These are phyloP conservation scores for Panaeolus cyanescens DNA, from an alignment of 768 basidiomycete species.

Conservation along the genomic window DNA sequence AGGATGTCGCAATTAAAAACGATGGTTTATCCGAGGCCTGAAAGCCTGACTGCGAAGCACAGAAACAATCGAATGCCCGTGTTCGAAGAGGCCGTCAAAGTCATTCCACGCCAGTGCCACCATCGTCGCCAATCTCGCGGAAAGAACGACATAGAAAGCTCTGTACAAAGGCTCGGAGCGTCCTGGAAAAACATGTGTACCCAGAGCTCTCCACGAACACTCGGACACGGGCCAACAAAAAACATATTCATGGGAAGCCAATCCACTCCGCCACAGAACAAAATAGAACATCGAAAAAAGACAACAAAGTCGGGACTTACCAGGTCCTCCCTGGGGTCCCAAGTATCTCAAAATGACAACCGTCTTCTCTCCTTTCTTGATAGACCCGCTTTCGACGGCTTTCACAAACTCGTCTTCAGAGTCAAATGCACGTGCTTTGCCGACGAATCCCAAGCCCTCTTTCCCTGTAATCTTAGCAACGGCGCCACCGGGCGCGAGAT, in stretches of 20 bases:
- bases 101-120: constrained; percentile 1
- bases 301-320: constrained; percentile 42
- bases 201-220: neutral
- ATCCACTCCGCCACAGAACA: neutral
- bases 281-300: constrained; percentile 6
- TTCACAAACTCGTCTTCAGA: constrained; percentile 84
- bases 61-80: neutral
- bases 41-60: neutral
- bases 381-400: constrained; percentile 85
- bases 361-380: constrained; percentile 96
- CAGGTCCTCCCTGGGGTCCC: constrained; percentile 95
- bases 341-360: constrained; percentile 95
- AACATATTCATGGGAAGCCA: neutral
- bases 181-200: constrained; percentile 1
- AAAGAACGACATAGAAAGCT: too few species aligned
- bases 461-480: constrained; percentile 97
- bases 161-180: neutral
- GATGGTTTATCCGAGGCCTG: neutral
- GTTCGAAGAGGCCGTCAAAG: too few species aligned
- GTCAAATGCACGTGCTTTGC: constrained; percentile 93
- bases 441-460: constrained; percentile 86
- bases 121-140: too few species aligned
- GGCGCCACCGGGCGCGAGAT: constrained; percentile 93
- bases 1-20: neutral
- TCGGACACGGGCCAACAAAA: neutral